A percentile compares a stretch with the other conserved stretches of the same genome.
Conservation (phyloP, 1,139 yeast species). For the Saccharomycopsis hybrid region DNA sequence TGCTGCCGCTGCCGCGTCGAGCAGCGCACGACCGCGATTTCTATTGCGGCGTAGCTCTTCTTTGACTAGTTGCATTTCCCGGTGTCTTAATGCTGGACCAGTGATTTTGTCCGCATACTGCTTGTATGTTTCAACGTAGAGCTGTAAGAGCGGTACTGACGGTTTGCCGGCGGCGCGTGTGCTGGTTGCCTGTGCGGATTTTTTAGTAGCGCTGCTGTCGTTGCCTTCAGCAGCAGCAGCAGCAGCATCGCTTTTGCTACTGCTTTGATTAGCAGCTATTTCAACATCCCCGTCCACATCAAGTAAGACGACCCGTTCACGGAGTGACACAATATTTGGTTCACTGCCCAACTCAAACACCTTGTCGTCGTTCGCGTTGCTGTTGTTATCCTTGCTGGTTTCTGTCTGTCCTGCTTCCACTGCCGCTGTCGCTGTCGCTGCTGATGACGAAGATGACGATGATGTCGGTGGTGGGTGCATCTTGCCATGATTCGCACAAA, state of each 20-base stretch:
- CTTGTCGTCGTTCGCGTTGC: too few species aligned
- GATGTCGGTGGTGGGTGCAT: neutral
- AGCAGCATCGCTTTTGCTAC: neutral
- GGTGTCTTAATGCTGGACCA: slow-evolving; percentile 15
- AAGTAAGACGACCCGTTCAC: slow-evolving; percentile 1
- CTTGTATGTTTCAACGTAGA: slow-evolving; percentile 15
- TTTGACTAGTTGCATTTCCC: slow-evolving; percentile 3
- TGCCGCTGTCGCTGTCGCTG: too few species aligned
- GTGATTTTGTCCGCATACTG: slow-evolving; percentile 4
- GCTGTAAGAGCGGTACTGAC: slow-evolving; percentile 3
- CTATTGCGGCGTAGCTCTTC: neutral
- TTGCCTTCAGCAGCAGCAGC: too few species aligned
- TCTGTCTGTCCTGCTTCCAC: too few species aligned
- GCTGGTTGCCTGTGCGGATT: too few species aligned
- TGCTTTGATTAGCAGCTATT: neutral
- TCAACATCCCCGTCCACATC: neutral
- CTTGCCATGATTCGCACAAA: slow-evolving; percentile 12
- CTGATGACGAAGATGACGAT: too few species aligned
- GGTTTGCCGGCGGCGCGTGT: too few species aligned
- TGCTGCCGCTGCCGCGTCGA: neutral
- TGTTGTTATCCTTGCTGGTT: too few species aligned
- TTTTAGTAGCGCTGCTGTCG: too few species aligned
- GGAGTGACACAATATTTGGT: neutral
- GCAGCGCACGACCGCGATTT: too few species aligned
- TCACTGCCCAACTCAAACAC: too few species aligned